phyloP scores from a whole-genome alignment of 23 red algal genomes.

The Pyropia yezoensis region DNA sequence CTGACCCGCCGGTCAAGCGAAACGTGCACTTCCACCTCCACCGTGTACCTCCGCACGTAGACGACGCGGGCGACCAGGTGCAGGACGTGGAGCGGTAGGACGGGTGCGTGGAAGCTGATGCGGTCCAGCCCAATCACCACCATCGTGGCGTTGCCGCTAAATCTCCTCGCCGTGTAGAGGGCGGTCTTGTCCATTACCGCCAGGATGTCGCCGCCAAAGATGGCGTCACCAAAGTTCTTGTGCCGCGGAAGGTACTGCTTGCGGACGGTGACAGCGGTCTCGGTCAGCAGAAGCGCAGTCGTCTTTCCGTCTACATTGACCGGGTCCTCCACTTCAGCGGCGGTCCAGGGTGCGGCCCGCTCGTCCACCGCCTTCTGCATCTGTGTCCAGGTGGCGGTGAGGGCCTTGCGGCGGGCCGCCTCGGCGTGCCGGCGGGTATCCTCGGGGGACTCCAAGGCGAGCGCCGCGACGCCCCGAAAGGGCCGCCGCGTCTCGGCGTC shows the following conservation, averaged over 20 bases:
- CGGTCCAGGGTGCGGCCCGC: too few species aligned
- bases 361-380: constrained; percentile 2
- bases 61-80: constrained; percentile 7
- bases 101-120: background rate
- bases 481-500: constrained; percentile 5
- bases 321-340: background rate
- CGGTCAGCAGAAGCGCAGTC: background rate
- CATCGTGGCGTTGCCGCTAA: background rate
- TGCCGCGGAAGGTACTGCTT: constrained; percentile 10
- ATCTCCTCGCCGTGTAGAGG: background rate
- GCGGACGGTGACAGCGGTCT: constrained; percentile 4
- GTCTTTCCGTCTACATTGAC: background rate
- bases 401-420: background rate
- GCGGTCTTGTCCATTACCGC: background rate
- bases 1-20: background rate
- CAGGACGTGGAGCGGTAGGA: background rate
- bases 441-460: too few species aligned
- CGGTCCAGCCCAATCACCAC: constrained; percentile 4
- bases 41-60: background rate
- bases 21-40: constrained; percentile 6
- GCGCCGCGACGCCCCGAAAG: too few species aligned
- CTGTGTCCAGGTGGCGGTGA: background rate
- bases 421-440: too few species aligned
- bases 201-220: constrained; percentile 10
- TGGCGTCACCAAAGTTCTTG: background rate